Conservation (phyloP, 2,329 filamentous ascomycete species). For the Phaeophleospora eucalypticola region DNA sequence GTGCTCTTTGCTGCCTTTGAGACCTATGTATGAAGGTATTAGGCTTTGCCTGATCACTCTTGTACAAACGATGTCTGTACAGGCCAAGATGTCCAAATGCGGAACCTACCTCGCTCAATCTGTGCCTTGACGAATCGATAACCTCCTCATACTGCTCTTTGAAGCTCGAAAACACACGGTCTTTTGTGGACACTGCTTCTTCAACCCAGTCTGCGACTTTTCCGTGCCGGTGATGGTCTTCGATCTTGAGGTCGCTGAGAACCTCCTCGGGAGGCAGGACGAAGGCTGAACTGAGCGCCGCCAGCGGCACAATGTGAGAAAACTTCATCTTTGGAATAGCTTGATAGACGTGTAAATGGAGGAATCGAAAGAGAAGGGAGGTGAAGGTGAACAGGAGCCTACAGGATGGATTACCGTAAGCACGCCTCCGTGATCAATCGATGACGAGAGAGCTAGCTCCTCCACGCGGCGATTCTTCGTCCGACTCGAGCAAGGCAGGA, state of each 20-base stretch:
- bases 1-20: conserved; percentile 26
- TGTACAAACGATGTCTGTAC: too few species aligned
- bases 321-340: conserved; percentile 48
- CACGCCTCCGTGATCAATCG: neutral
- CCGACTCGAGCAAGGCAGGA: neutral
- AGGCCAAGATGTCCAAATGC: too few species aligned
- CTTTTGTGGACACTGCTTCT: conserved; percentile 33
- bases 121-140: conserved; percentile 16
- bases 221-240: conserved; percentile 34
- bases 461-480: neutral
- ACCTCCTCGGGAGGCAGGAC: conserved; percentile 51
- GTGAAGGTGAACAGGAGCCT: conserved; percentile 1
- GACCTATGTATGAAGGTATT: conserved; percentile 1
- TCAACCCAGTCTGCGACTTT: conserved; percentile 25
- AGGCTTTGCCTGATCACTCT: too few species aligned
- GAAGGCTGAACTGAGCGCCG: conserved; percentile 49
- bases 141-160: conserved; percentile 31
- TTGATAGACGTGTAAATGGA: neutral
- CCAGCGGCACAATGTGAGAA: conserved; percentile 46
- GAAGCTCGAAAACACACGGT: conserved; percentile 34
- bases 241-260: conserved; percentile 40
- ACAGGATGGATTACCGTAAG: neutral
- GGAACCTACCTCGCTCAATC: conserved; percentile 11
- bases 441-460: neutral
- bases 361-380: conserved; percentile 1